phyloP scores from a whole-genome alignment of 225 moss, liverwort and hornwort species.

The Physcomitrium patens region DNA sequence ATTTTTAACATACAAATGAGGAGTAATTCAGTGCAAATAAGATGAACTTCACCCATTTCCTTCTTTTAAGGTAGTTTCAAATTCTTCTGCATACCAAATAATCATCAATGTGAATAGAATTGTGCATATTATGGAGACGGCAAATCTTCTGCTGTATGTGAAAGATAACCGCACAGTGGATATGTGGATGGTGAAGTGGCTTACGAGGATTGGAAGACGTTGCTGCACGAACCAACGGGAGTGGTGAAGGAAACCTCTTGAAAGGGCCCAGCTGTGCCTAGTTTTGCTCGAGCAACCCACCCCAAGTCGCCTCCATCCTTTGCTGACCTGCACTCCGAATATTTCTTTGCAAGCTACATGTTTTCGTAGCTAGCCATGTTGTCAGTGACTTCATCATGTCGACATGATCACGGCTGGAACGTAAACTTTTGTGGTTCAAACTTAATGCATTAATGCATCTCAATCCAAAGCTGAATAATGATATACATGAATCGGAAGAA shows the following conservation, averaged over 20 bases:
- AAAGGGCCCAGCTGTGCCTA: slow-evolving; percentile 50
- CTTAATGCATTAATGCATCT: neutral
- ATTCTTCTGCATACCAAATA: too few relatives aligned
- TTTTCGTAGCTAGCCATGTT: neutral
- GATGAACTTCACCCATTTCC: neutral
- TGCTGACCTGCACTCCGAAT: slow-evolving; percentile 48
- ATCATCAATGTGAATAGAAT: too few relatives aligned
- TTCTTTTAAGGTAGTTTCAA: neutral
- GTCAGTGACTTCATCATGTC: neutral
- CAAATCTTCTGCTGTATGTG: too few relatives aligned
- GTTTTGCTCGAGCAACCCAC: slow-evolving; percentile 52
- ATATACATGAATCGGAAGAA: neutral
- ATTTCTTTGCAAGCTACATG: slow-evolving; percentile 47
- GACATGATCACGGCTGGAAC: neutral
- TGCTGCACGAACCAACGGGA: slow-evolving; percentile 39
- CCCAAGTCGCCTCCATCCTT: slow-evolving; percentile 55
- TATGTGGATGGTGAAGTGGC: neutral
- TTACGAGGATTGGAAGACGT: slow-evolving; percentile 56
- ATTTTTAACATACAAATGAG: neutral
- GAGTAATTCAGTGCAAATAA: neutral
- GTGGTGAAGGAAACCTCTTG: slow-evolving; percentile 65
- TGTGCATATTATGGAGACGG: too few relatives aligned
- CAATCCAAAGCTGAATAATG: neutral
- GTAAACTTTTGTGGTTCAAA: neutral
- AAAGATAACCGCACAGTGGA: too few relatives aligned